Evolutionary conservation across 2,329 filamentous ascomycete species (phyloP), one percentile per base, ranked within the genome.

Genomic region (Aureobasidium vineae): DNA sequence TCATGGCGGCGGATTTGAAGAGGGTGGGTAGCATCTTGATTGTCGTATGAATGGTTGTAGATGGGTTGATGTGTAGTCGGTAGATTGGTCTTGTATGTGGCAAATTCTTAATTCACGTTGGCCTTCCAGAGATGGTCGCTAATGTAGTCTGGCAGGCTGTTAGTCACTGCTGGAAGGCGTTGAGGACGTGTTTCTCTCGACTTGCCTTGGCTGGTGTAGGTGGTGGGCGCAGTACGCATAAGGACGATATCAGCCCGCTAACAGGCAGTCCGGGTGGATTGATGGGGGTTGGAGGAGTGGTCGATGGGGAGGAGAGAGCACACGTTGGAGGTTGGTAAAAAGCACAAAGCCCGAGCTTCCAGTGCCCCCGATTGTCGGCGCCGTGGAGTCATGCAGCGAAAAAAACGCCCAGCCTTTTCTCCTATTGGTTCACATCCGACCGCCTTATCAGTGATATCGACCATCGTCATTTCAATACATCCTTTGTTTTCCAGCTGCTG

Each of bases 91-190:
- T 56, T 57, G 56, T 45, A 40, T 70, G 64, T 68, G 70, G 63
- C 63, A 66, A 72, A 71, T 68, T 79, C 84, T 59, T 80, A 86
- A 78, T 86, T 87, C 76, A 84, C 82, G 75, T 84, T 86, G 73
- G 85, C 85, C 81, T 88, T 88, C 86, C 86, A 88, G 78, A 88
- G 82, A 81, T 88, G 86, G 81, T 88, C 85, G 83, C 85, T 87
- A 80, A 88, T 87, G 79, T 88, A 88, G 81, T 87, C 85, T 86
- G 57, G 65, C 23, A 65, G 66, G 11, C 23, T 38, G 47, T 70
- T 57, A 69, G 57, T 38, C 38, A 59, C 53, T 65, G 65, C 33
- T 50, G 47, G 71, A 69, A 70, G 45, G 65, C 45, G 57, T 41
- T 38, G 26, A 10, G 31, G 50, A 23, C 38, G 54, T 53, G 40